Base-by-base conservation (phyloP, 2,329 filamentous ascomycete genomes). In the Tolypocladium amazonense region DNA sequence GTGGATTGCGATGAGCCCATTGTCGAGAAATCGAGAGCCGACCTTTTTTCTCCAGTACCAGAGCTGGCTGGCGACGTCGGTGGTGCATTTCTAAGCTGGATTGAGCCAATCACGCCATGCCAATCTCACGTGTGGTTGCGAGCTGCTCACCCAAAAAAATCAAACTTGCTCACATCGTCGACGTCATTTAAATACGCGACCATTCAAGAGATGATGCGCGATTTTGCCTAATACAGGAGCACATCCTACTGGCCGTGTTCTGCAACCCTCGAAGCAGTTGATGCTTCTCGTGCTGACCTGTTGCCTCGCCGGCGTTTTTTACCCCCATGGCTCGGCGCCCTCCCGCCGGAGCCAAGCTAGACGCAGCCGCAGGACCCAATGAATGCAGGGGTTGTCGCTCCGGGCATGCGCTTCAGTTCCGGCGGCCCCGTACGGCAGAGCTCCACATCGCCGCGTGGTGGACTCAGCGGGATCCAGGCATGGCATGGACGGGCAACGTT, bases 71-170 rank as follows among this genome's bases (percentile, higher is more conserved):
- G 66, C 67, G 67, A 65, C 59, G 50, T 35, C 50, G 50, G 30
- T 8, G 27, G 27, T 43, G 30, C 30, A 54, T 54, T 35, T 54
- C 50, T 54, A 37, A 54, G 50, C 50, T n/a, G 30, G 9, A 23
- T 8, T 15, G 50, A 54, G 50, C 50, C 50, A 54, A 54, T 54
- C 50, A 54, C 50, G 20, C 50, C 50, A 37, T 20, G 20, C 30
- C 30, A 37, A 54, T 30, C 65, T 71, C 69, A 71, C 68, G 69
- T 71, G 69, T 59, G 39, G 58, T 63, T 65, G 65, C 59, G 66
- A 62, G 33, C 65, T 69, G n/a, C 62, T 64, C 60, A 25, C 63
- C 15, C 25, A 30, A 33, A 15, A 30, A 20, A 9, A 52, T 11
- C 35, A n/a, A 43, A 43, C 27, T 35, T n/a, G 50, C 50, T 11